Evolutionary conservation across 2,329 filamentous ascomycete genomes (phyloP).

Genomic region (Arthrobotrys sphaeroides): DNA sequence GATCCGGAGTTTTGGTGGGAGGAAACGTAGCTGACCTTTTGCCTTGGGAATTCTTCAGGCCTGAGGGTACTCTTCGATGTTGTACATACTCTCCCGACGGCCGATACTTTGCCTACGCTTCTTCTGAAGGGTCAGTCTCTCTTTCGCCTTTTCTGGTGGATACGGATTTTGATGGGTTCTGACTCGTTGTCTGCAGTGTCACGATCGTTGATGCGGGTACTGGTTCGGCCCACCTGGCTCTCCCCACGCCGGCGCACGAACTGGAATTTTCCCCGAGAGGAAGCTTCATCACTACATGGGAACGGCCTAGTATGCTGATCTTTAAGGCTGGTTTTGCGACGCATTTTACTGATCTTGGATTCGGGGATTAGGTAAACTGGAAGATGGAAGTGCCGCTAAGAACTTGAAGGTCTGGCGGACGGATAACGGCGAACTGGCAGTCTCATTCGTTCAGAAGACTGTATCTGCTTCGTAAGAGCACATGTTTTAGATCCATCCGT

Average conservation of each 20-base stretch:
- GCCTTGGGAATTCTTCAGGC: constrained; percentile 65
- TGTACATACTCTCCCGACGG: constrained; percentile 95
- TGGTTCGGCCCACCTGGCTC: constrained; percentile 76
- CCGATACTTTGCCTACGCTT: constrained; percentile 94
- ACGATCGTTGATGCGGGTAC: constrained; percentile 82
- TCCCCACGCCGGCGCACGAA: constrained; percentile 86
- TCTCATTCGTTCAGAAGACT: constrained; percentile 96
- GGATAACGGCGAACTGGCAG: constrained; percentile 72
- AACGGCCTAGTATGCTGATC: constrained; percentile 70
- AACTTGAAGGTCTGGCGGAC: constrained; percentile 97
- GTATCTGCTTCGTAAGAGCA: constrained; percentile 79
- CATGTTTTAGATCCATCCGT: not conserved
- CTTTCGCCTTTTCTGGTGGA: not conserved
- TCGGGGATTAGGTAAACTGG: constrained; percentile 75
- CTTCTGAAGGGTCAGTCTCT: constrained; percentile 72
- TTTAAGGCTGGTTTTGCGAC: not conserved
- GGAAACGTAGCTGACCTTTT: constrained; percentile 50
- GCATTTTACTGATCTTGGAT: not conserved
- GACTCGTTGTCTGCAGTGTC: constrained; percentile 67
- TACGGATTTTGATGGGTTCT: constrained; percentile 17
- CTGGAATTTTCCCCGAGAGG: constrained; percentile 92
- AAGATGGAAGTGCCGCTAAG: constrained; percentile 89
- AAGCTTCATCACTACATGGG: constrained; percentile 95
- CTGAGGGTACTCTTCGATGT: constrained; percentile 93
- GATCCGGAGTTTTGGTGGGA: not conserved